A percentile compares a stretch with the other conserved stretches of the same genome.
Conservation (phyloP, 1,139 yeast species). For the Wickerhamiella pararugosa region DNA sequence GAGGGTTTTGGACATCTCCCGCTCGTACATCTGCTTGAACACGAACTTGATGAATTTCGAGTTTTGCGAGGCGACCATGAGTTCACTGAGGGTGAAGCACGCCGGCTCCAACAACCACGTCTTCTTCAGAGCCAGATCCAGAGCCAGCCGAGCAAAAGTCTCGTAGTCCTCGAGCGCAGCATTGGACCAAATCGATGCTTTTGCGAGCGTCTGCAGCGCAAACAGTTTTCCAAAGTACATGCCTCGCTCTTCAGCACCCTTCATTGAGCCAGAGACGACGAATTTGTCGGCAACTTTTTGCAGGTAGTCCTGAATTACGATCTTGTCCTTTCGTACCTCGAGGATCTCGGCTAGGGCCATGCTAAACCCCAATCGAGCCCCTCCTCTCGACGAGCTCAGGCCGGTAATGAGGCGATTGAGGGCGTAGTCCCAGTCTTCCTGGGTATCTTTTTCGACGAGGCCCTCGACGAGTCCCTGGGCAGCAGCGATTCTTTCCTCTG, state of each 20-base stretch:
- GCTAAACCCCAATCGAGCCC: conserved; percentile 79
- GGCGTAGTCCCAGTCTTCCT: conserved; percentile 70
- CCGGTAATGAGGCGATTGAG: conserved; percentile 67
- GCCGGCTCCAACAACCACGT: conserved; percentile 83
- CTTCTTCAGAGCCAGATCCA: conserved; percentile 49
- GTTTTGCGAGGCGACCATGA: conserved; percentile 17
- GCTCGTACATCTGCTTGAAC: conserved; percentile 34
- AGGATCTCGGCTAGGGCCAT: conserved; percentile 71
- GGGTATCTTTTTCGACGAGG: conserved; percentile 28
- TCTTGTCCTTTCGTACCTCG: conserved; percentile 28
- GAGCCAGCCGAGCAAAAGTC: conserved; percentile 31
- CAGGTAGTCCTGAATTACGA: conserved; percentile 31
- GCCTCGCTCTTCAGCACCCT: conserved; percentile 75
- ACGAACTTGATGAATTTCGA: conserved; percentile 15
- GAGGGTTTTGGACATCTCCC: conserved; percentile 46
- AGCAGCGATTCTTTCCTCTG: conserved; percentile 55
- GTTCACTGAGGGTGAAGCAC: conserved; percentile 40
- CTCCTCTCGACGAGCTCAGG: conserved; percentile 62
- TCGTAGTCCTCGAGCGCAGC: conserved; percentile 22
- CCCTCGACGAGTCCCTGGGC: conserved; percentile 56
- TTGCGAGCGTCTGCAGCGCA: conserved; percentile 64
- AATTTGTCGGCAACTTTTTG: conserved; percentile 32
- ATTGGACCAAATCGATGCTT: conserved; percentile 35
- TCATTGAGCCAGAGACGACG: conserved; percentile 32
- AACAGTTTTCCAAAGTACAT: conserved; percentile 70